Evolutionary conservation across 805 yeast species (phyloP).

Genomic region (Candida ficus): DNA sequence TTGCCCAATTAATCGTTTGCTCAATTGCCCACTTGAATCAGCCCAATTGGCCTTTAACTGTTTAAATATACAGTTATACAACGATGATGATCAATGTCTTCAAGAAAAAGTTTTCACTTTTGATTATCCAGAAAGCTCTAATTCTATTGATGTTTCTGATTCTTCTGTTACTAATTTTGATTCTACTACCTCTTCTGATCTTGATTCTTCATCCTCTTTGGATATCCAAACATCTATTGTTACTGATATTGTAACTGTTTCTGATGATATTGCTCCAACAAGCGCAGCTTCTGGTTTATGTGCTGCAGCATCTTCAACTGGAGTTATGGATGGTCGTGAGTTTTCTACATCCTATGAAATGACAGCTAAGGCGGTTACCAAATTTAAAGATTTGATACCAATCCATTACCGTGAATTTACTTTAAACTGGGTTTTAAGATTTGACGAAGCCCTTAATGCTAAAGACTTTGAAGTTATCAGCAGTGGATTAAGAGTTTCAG

Average conservation of each 20-base stretch:
- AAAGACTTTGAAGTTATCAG: conserved; percentile 5
- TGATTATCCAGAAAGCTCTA: too few species aligned
- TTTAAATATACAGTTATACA: neutral
- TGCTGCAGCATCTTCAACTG: too few species aligned
- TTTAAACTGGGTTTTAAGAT: conserved; percentile 11
- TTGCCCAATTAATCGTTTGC: conserved; percentile 8
- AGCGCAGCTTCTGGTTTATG: neutral
- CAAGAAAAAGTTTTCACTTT: too few species aligned
- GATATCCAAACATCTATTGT: too few species aligned
- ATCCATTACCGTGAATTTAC: conserved; percentile 5
- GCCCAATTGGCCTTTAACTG: conserved; percentile 6
- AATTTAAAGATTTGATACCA: neutral
- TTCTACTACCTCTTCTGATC: too few species aligned
- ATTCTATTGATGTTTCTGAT: too few species aligned
- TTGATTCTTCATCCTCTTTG: too few species aligned
- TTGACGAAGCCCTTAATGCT: conserved; percentile 10
- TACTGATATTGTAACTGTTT: too few species aligned
- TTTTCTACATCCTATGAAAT: conserved; percentile 7
- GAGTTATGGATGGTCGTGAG: conserved; percentile 5
- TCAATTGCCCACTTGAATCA: conserved; percentile 7
- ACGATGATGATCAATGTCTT: neutral
- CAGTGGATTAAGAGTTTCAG: conserved; percentile 6
- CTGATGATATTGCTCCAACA: too few species aligned
- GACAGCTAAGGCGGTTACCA: conserved; percentile 4
- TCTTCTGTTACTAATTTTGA: too few species aligned